Evolutionary conservation across 495 filamentous ascomycete species (phyloP), one percentile per base, ranked within the genome.

Genomic region (Trichocladium uniseriatum): DNA sequence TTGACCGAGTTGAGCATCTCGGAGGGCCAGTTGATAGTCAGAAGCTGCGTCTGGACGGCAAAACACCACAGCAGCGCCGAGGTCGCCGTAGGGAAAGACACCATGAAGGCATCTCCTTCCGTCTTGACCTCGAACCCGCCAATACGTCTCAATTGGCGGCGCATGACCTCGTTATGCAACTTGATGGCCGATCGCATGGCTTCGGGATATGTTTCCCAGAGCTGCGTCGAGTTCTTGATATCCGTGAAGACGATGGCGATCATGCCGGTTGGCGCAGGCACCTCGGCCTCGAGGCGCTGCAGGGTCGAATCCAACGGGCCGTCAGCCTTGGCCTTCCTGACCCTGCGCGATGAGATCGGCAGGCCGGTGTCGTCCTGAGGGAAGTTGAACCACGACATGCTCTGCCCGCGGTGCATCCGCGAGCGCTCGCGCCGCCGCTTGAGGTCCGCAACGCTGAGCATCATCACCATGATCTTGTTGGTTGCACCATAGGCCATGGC

Each of bases 21-120:
- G 21, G 84, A 79, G 10, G 92, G 92, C 92, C 92, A 99, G 59
- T 83, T 76, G 16, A 89, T 86, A 52, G 90, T 83, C 0, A 99
- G 76, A 4, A 99, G 79, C 49, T 83, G 79, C 41, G 75, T 82
- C 64, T 99, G 92, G 41, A 95, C 90, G 45, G 89, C 84, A 68
- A 99, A 97, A 53, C 83, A 90, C 92, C 92, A 99, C 19, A 96
- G 74, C 34, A 99, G 70, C 5, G 92, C 90, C 8, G 89, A 87
- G 0, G 92, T 97, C 2, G 89, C 88, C 1, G 94, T 96, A 4
- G 88, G 84, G 67, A 99, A 99, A 28, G 89, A 92, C 14, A 99
- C 92, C 89, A 99, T 96, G 65, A 99, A 99, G 32, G 94, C 92
- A 68, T 99, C 92, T 52, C 92, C 92, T 85, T 99, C 92, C 0